A percentile compares a stretch with the other conserved stretches of the same genome.
Conservation (phyloP, 352 stramenopile genomes). For the Phytopythium cucurbitacearum region DNA sequence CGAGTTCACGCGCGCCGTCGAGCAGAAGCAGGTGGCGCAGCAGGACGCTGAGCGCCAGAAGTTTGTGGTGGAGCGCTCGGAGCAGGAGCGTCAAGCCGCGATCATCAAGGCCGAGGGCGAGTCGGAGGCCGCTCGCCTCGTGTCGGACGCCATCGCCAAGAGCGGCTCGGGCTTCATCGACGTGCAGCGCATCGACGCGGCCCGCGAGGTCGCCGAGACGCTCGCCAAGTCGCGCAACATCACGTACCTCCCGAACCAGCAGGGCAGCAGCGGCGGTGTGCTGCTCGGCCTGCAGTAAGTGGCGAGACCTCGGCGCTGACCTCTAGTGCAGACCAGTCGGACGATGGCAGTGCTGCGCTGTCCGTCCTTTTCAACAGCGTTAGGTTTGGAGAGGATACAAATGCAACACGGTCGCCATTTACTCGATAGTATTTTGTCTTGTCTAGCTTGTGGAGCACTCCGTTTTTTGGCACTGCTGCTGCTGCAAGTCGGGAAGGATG, state of each 20-base stretch:
- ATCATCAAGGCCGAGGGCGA: conserved; percentile 96
- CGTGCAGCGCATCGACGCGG: conserved; percentile 99
- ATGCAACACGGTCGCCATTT: no score
- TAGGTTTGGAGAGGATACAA: no score
- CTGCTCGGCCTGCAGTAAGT: conserved; percentile 79
- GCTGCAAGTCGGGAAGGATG: no score
- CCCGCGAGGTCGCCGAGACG: conserved; percentile 98
- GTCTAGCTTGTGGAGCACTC: no score
- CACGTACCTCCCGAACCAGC: conserved; percentile 96
- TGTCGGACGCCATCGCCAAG: conserved; percentile 97
- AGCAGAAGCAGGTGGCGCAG: conserved; percentile 99
- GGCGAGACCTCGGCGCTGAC: not conserved
- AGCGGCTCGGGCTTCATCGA: conserved; percentile 98
- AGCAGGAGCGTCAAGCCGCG: conserved; percentile 95
- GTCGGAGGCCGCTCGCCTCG: conserved; percentile 96
- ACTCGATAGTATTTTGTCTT: no score
- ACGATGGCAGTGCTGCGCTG: no score
- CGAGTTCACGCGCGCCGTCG: conserved; percentile 99
- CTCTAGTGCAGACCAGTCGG: no score
- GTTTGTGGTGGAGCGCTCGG: conserved; percentile 98
- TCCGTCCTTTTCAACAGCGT: no score
- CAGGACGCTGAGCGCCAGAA: conserved; percentile 99
- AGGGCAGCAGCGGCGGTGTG: conserved; percentile 79
- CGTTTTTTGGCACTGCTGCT: no score
- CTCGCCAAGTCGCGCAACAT: conserved; percentile 97